Percentiles rank a stretch among this genome's conserved stretches.
These are phyloP conservation scores for Ocimum tenuiflorum DNA, from an alignment of 257 asterid genomes.

Conservation along the genomic window DNA sequence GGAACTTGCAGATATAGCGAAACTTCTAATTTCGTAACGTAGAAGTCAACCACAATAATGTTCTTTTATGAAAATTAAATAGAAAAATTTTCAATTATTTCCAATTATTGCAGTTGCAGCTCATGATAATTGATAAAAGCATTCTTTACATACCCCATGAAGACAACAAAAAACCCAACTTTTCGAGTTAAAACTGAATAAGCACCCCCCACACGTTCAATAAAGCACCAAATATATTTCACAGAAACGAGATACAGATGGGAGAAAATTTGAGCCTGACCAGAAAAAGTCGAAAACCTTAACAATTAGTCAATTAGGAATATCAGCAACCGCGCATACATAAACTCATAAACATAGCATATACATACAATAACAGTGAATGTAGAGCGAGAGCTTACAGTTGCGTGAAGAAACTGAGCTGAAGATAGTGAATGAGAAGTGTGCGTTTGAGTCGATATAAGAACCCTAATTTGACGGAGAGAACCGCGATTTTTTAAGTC, in stretches of 20 bases:
- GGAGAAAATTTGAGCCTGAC: background rate
- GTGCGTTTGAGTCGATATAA: slow-evolving; percentile 26
- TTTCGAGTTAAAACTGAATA: background rate
- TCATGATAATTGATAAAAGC: slow-evolving; percentile 14
- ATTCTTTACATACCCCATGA: background rate
- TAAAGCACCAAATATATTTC: background rate
- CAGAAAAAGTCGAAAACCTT: background rate
- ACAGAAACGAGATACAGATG: background rate
- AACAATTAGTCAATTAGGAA: background rate
- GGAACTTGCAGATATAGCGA: slow-evolving; percentile 5
- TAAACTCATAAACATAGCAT: background rate
- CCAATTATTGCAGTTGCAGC: slow-evolving; percentile 25
- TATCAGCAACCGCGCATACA: background rate
- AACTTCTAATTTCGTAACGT: background rate
- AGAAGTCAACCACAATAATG: slow-evolving; percentile 24
- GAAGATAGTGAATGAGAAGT: slow-evolving; percentile 27
- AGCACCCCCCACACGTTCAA: background rate
- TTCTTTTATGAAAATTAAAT: slow-evolving; percentile 15
- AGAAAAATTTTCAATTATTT: slow-evolving; percentile 15
- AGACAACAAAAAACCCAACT: background rate
- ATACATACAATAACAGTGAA: background rate
- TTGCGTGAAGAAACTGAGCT: slow-evolving; percentile 17
- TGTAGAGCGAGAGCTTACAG: slow-evolving; percentile 30
- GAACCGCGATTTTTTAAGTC: slow-evolving; percentile 38
- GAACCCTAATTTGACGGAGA: slow-evolving; percentile 78